Base-by-base conservation (phyloP, 176 grass and related monocot species). In the Juncus effusus region DNA sequence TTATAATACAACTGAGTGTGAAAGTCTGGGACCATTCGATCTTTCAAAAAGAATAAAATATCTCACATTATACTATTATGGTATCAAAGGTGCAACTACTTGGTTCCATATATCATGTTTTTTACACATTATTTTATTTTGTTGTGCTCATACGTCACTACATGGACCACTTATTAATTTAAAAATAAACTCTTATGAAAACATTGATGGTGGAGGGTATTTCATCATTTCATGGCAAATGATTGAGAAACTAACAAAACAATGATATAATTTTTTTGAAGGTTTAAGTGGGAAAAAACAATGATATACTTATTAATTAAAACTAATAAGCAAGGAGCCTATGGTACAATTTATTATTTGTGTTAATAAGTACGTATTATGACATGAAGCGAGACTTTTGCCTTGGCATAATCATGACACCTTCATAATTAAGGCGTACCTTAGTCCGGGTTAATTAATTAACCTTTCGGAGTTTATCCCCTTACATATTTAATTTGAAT, bases 191-290 rank as follows among this genome's bases (percentile, higher is more conserved):
- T 9, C 44, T 47, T 6, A 47, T 47, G 9, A 57, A 57, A 70
- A n/a, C 54, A 57, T 42, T 41, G 13, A 70, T 70, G 67, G 67
- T 70, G 67, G 52, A 70, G 51, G 64, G 77, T 57, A 73, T 86
- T 57, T 77, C 67, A 65, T 68, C 63, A 73, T 86, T 57, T 77
- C 67, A 61, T 68, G 60, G 61, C 79, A 83, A 83, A 90, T 86
- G 67, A 90, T 86, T 86, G 73, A 80, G 42, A 81, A 76, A 67
- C 58, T 57, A 75, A 81, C 63, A 72, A 50, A 81, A 81, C 64
- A 78, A 81, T 85, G 78, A 78, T 85, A 61, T 47, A 47, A 0
- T 47, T 47, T 47, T 47, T 47, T 47, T 47, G 44, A 47, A 47
- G 19, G 19, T 28, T 28, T 28, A 28, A 28, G 19, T 28, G 19